These are phyloP conservation scores for Kodamaea leandrae DNA, from an alignment of 805 yeast genomes.

Conservation along the genomic window DNA sequence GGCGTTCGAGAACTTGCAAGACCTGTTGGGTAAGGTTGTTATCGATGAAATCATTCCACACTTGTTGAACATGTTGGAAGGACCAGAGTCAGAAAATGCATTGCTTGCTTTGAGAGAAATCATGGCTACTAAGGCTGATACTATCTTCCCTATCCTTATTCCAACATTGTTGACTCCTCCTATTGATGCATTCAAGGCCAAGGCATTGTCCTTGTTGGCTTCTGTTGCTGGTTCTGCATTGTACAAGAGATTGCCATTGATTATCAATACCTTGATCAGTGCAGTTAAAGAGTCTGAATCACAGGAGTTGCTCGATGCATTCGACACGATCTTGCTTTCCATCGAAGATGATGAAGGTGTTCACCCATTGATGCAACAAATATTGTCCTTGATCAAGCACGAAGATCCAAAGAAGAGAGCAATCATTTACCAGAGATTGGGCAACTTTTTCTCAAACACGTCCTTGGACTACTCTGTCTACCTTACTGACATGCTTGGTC, in stretches of 20 bases:
- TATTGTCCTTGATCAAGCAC: conserved; percentile 70
- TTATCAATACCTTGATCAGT: conserved; percentile 71
- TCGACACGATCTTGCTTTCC: conserved; percentile 69
- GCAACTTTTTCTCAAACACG: conserved; percentile 66
- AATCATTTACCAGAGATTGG: conserved; percentile 63
- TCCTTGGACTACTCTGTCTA: conserved; percentile 68
- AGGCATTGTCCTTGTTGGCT: conserved; percentile 81
- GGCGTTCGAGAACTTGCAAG: conserved; percentile 86
- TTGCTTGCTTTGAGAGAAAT: conserved; percentile 86
- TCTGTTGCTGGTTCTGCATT: conserved; percentile 86
- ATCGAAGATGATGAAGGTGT: conserved; percentile 75
- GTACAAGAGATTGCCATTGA: conserved; percentile 66
- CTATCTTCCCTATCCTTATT: conserved; percentile 88
- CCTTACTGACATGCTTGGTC: conserved; percentile 69
- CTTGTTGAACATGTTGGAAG: conserved; percentile 65
- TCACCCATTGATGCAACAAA: conserved; percentile 80
- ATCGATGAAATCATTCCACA: conserved; percentile 88
- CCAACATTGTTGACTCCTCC: conserved; percentile 84
- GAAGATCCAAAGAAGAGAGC: conserved; percentile 67
- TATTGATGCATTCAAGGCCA: conserved; percentile 79
- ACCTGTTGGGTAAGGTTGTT: conserved; percentile 75
- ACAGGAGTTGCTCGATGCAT: conserved; percentile 48
- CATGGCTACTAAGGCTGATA: conserved; percentile 85
- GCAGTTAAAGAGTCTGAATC: conserved; percentile 44
- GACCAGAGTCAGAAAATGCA: conserved; percentile 60